A percentile compares a stretch with the other conserved stretches of the same genome.
Evolutionary conservation across 345 rosid species (phyloP).

Genomic region (Hevea brasiliensis): DNA sequence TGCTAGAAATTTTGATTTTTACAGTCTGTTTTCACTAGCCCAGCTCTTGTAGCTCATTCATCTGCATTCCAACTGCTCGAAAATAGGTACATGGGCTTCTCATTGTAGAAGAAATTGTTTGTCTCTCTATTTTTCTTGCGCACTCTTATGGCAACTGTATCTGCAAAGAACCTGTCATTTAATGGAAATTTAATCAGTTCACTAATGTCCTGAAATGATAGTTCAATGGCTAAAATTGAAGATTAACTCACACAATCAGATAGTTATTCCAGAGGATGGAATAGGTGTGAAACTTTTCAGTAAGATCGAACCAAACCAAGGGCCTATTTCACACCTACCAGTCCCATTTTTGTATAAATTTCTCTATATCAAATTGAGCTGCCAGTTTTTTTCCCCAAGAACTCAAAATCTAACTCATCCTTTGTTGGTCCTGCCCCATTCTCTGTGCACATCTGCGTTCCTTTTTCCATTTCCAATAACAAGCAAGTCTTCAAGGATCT

Average conservation of each 20-base stretch:
- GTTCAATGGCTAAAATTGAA: too few relatives aligned
- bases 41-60: conserved; percentile 96
- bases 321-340: conserved; percentile 87
- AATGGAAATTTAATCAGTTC: too few relatives aligned
- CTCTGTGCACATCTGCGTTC: conserved; percentile 83
- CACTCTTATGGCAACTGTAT: conserved; percentile 77
- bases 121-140: conserved; percentile 72
- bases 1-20: too few relatives aligned
- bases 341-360: conserved; percentile 86
- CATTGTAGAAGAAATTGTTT: conserved; percentile 84
- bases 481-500: too few relatives aligned
- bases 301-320: conserved; percentile 93
- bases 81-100: conserved; percentile 94
- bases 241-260: conserved; percentile 59
- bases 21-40: conserved; percentile 94
- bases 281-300: conserved; percentile 73
- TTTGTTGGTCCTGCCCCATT: conserved; percentile 93
- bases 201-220: too few relatives aligned
- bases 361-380: conserved; percentile 85
- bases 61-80: conserved; percentile 98
- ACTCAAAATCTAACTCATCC: too few relatives aligned
- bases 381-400: conserved; percentile 90
- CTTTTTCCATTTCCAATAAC: too few relatives aligned
- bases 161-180: conserved; percentile 72
- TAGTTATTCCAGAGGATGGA: conserved; percentile 80